Conservation (phyloP, 305 asterid species). For the Solanum hybrid region DNA sequence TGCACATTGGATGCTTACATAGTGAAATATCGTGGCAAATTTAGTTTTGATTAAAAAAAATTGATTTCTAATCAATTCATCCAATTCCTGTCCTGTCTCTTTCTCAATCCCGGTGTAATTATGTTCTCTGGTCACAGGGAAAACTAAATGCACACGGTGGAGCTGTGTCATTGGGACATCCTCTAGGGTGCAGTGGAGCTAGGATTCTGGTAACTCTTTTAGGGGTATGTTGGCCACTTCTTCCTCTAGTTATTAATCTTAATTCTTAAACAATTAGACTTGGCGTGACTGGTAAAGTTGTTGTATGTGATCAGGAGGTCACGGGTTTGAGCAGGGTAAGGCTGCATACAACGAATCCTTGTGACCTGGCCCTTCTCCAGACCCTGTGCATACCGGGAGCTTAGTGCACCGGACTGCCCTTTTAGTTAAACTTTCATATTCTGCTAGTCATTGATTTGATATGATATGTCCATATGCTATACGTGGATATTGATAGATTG, state of each 20-base stretch:
- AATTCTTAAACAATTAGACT: neutral
- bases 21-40: neutral
- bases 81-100: neutral
- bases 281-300: neutral
- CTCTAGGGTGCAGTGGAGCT: conserved; percentile 95
- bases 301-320: neutral
- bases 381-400: neutral
- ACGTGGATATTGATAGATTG: neutral
- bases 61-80: neutral
- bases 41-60: neutral
- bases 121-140: conserved; percentile 30
- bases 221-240: neutral
- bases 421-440: neutral
- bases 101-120: conserved; percentile 3
- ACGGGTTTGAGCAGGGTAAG: neutral
- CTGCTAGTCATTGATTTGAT: neutral
- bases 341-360: neutral
- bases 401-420: neutral
- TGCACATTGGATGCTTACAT: neutral
- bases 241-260: neutral
- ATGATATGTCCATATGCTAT: neutral
- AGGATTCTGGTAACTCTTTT: conserved; percentile 72
- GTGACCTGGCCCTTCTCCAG: neutral
- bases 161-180: conserved; percentile 92
- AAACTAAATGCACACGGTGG: conserved; percentile 82